These are phyloP conservation scores for Handroanthus guayacan DNA, from an alignment of 257 asterid species.

Conservation along the genomic window DNA sequence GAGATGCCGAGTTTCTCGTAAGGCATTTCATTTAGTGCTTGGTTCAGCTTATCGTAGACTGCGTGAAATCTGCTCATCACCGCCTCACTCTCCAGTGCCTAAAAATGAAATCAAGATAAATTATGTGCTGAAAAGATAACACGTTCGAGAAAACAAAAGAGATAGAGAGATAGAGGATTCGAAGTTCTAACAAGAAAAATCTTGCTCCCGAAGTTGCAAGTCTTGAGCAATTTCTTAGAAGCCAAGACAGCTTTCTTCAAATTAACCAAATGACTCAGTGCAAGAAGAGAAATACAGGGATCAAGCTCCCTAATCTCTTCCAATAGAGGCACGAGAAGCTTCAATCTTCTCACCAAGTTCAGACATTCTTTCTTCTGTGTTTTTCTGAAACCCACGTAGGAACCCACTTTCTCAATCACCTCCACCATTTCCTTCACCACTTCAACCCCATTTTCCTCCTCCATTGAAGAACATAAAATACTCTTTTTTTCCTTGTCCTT, in stretches of 20 bases:
- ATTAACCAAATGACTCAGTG: slow-evolving; percentile 29
- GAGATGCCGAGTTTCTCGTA: slow-evolving; percentile 60
- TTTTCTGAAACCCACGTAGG: slow-evolving; percentile 50
- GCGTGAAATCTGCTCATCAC: slow-evolving; percentile 54
- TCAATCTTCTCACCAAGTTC: slow-evolving; percentile 61
- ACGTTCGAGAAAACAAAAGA: not conserved
- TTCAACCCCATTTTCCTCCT: slow-evolving; percentile 31
- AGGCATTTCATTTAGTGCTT: slow-evolving; percentile 50
- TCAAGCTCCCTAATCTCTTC: slow-evolving; percentile 56
- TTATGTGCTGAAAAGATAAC: not conserved
- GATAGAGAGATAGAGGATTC: not conserved
- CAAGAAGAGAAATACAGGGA: slow-evolving; percentile 21
- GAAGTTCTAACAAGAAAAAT: slow-evolving; percentile 52
- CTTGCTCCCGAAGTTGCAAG: slow-evolving; percentile 61
- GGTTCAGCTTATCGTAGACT: slow-evolving; percentile 53
- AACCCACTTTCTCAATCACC: slow-evolving; percentile 50
- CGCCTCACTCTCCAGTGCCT: slow-evolving; percentile 69
- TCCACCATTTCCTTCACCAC: slow-evolving; percentile 52
- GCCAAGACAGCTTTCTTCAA: slow-evolving; percentile 50
- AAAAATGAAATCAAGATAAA: not conserved
- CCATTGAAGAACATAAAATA: slow-evolving; percentile 29
- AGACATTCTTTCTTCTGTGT: slow-evolving; percentile 61
- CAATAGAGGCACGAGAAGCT: slow-evolving; percentile 56
- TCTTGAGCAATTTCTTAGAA: slow-evolving; percentile 57
- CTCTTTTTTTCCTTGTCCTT: slow-evolving; percentile 6